These are phyloP conservation scores for Candida fluviatilis DNA, from an alignment of 805 yeast species.

Conservation along the genomic window DNA sequence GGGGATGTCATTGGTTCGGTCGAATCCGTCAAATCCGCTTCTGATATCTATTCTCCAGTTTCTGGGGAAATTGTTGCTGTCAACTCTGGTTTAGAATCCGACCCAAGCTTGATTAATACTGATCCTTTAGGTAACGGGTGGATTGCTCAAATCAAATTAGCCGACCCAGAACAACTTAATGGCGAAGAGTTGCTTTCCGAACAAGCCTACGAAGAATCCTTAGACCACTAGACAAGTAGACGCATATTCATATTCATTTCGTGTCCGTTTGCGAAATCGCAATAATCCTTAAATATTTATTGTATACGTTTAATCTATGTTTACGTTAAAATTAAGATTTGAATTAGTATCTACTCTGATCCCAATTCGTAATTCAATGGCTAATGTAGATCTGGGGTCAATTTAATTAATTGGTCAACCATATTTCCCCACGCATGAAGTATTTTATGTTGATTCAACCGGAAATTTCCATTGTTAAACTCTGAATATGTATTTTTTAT, in stretches of 20 bases:
- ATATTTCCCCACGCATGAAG: too few species aligned
- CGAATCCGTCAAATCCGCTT: conserved; percentile 91
- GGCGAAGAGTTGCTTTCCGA: conserved; percentile 47
- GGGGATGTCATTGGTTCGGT: conserved; percentile 91
- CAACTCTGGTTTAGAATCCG: conserved; percentile 60
- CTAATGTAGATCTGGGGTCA: too few species aligned
- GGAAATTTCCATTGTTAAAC: too few species aligned
- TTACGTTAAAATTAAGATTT: too few species aligned
- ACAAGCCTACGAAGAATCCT: conserved; percentile 52
- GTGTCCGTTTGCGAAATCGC: too few species aligned
- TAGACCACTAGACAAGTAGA: conserved; percentile 39
- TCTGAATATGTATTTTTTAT: too few species aligned
- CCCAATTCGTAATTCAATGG: too few species aligned
- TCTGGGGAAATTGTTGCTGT: conserved; percentile 70
- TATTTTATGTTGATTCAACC: too few species aligned
- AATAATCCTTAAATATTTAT: too few species aligned
- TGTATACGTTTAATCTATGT: neutral
- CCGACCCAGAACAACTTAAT: conserved; percentile 31
- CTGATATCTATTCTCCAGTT: conserved; percentile 88
- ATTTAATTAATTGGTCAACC: too few species aligned
- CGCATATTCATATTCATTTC: neutral
- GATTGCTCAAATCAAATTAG: conserved; percentile 74
- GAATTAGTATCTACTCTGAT: too few species aligned
- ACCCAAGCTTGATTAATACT: conserved; percentile 74
- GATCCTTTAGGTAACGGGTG: conserved; percentile 96